Evolutionary conservation across 352 stramenopile species (phyloP).

Genomic region (Globisporangium camurandrum): DNA sequence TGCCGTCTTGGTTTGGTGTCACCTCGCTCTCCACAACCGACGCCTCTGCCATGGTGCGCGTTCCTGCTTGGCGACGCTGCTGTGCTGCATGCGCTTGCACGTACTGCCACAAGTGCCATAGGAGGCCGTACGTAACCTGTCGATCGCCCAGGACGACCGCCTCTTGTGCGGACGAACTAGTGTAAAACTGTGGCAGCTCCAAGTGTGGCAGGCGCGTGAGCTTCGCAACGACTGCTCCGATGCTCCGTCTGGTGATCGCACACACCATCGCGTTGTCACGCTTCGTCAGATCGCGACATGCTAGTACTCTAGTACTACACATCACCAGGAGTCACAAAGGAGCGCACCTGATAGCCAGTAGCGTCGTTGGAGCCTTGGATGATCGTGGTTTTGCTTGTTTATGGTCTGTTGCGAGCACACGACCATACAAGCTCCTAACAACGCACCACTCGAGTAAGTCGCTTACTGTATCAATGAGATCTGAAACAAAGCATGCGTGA

Average conservation of each 20-base stretch:
- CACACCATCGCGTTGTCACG: no score
- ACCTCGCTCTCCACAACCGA: background rate
- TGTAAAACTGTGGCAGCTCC: constrained; percentile 9
- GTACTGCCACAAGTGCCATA: constrained; percentile 48
- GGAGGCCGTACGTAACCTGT: constrained; percentile 33
- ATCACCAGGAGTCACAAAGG: background rate
- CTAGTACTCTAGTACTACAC: background rate
- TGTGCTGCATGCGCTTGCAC: constrained; percentile 3
- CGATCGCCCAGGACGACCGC: constrained; percentile 35
- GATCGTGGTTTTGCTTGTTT: background rate
- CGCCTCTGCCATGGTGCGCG: background rate
- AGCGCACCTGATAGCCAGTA: constrained; percentile 10
- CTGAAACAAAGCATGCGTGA: background rate
- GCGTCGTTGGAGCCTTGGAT: constrained; percentile 7
- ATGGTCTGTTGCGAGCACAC: background rate
- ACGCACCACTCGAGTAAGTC: background rate
- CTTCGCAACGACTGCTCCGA: constrained; percentile 19
- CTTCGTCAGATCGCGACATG: background rate
- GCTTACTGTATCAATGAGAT: background rate
- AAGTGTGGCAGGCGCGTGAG: background rate
- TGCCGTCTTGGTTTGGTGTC: background rate
- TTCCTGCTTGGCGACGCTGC: background rate
- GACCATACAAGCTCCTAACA: constrained; percentile 4
- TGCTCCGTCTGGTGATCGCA: constrained; percentile 21
- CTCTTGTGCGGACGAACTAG: constrained; percentile 20